Base-by-base conservation (phyloP, 1,284 basidiomycete species). In the Coniferiporia sulphurascens region DNA sequence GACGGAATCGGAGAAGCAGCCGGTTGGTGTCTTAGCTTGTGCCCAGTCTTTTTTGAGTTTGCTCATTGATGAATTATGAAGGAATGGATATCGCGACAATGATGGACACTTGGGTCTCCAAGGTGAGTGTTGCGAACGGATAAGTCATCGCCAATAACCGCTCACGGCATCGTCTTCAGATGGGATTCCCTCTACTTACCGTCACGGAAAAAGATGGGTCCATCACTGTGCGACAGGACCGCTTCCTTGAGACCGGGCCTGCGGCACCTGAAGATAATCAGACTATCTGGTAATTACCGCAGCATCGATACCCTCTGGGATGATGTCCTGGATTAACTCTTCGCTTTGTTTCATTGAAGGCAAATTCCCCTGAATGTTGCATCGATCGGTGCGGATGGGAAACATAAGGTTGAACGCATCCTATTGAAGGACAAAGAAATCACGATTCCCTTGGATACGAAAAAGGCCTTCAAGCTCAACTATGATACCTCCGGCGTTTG, bases 61-160 rank as follows among this genome's bases (percentile, higher is more conserved):
- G 43, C 35, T 13, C n/a, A 13, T 52, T 41, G 54, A 60, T 22
- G 1, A n/a, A 13, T 10, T 32, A 12, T 49, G 10, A 46, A 82
- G 89, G 86, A 13, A 69, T 87, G 41, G 87, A 98, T 66, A 84
- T 98, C 50, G 78, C 86, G 12, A 79, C 80, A 58, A 81, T 98
- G 67, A 96, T 98, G 92, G 82, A 91, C 63, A 89, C 90, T 70
- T 99, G 95, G 96, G 89, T 95, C 43, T 83, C 86, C 61, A 92
- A 94, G 82, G 87, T 87, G 63, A 62, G 61, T 73, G 70, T 64
- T 62, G 63, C 1, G 27, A 21, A 52, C 9, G 43, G 9, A 46
- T 52, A 48, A 32, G 19, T 3, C 38, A 8, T 41, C 15, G 12
- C 3, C 27, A 51, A 32, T 27, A 15, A 12, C 52, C 9, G 27